Conservation (phyloP, 352 stramenopile species). For the Phytophthora multivora region DNA sequence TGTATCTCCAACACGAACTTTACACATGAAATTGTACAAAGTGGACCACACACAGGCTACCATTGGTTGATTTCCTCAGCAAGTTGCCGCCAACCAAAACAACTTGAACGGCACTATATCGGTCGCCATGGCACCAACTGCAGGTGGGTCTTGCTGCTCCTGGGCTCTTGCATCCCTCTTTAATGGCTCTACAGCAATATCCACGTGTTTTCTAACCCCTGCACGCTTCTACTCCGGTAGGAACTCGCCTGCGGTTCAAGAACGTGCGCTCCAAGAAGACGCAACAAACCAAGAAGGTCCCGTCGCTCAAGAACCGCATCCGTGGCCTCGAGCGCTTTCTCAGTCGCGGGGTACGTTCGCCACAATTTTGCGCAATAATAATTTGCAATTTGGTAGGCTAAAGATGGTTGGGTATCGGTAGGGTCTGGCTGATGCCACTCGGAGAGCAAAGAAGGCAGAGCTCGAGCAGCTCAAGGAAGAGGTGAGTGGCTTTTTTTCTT, state of each 20-base stretch:
- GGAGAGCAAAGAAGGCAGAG: conserved; percentile 54
- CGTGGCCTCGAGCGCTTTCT: conserved; percentile 81
- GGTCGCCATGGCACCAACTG: conserved; percentile 54
- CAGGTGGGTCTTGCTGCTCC: conserved; percentile 30
- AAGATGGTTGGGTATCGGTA: conserved; percentile 10
- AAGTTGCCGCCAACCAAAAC: conserved; percentile 22
- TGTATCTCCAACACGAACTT: too few relatives aligned
- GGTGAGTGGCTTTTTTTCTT: conserved; percentile 19
- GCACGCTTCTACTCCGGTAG: conserved; percentile 18
- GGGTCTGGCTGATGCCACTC: conserved; percentile 48
- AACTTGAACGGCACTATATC: neutral
- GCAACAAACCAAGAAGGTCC: conserved; percentile 65
- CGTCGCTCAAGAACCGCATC: conserved; percentile 86
- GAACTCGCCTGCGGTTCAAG: conserved; percentile 78
- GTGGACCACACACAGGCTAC: conserved; percentile 3
- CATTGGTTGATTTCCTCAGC: neutral
- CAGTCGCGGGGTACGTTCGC: conserved; percentile 54
- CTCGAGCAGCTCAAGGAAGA: conserved; percentile 53
- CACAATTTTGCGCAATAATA: neutral
- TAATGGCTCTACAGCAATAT: neutral
- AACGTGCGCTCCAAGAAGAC: conserved; percentile 58
- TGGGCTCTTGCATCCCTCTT: neutral
- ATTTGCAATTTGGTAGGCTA: neutral
- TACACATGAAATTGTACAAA: neutral
- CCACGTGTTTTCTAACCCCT: neutral